Base-by-base conservation (phyloP, 164 flowering plant species). In the Nymphaea thermarum region DNA sequence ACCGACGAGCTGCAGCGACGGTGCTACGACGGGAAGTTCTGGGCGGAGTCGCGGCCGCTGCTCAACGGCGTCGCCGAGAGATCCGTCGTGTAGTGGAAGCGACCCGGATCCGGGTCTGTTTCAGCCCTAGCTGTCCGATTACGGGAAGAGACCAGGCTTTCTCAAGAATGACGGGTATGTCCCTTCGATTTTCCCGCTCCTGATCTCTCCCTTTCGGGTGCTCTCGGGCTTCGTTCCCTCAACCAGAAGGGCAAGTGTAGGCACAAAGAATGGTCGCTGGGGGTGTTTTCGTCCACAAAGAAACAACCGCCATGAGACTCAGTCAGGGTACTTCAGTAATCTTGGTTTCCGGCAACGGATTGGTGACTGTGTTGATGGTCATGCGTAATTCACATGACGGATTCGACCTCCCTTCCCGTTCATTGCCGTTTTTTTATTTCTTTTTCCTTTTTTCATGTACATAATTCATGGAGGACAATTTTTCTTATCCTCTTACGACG, bases 1-100 rank as follows among this genome's bases (percentile, higher is more conserved):
- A 77, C 67, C 63, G 66, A 80, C 8, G 93, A 86, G 42, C 87
- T 85, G 57, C 77, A 83, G 44, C 82, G 85, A 66, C 80, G 83
- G 16, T 74, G 75, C 69, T 42, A 74, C 15, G 79, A 72, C 45
- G 69, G 74, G 1, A 90, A 83, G 57, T 74, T 73, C 44, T 84
- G 86, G 90, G 65, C 79, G 55, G 95, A 91, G 45, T 86, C 93
- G 55, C 79, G 84, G 44, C 87, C 93, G 61, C 70, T 91, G 45
- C 82, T 91, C 65, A 75, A 71, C 12, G 84, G 83, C 3, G n/a
- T 73, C 8, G 36, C 75, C 12, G 77, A 73, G 64, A 72, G 75
- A 66, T 64, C 73, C 12, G 64, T 78, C 47, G 73, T 78, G 78
- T 78, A 51, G 57, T 51, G 3, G 8, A 10, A 15, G 57, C 8